Percentiles rank a stretch among this genome's conserved stretches.
phyloP scores from a whole-genome alignment of 2,329 filamentous ascomycete genomes.

The Cryphonectria carpinicola region DNA sequence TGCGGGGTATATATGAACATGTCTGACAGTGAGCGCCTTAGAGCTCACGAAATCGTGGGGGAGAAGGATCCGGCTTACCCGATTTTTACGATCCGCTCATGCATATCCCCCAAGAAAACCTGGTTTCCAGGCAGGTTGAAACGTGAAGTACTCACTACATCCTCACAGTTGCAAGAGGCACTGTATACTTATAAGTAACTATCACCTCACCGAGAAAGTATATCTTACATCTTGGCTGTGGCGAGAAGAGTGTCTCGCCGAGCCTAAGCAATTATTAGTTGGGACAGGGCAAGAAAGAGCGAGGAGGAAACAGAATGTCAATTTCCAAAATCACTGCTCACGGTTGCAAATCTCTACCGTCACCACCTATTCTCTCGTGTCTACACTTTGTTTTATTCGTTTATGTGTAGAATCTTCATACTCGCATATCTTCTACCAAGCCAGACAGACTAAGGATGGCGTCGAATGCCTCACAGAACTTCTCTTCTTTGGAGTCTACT shows the following conservation, averaged over 20 bases:
- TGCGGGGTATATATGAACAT: background rate
- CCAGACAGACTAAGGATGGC: background rate
- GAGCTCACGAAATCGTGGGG: background rate
- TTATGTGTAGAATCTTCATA: background rate
- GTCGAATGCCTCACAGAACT: background rate
- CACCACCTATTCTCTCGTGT: background rate
- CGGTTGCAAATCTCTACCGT: background rate
- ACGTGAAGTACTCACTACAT: background rate
- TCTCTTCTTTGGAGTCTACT: background rate
- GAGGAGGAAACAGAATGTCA: background rate
- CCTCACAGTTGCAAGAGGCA: constrained; percentile 1
- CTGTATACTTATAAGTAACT: background rate
- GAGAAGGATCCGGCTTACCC: background rate
- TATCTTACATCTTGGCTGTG: background rate
- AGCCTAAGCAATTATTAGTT: background rate
- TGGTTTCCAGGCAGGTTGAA: background rate
- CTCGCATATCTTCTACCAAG: background rate
- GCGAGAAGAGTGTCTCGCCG: background rate
- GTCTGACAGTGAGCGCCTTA: background rate
- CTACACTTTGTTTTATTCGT: background rate
- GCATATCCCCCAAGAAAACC: background rate
- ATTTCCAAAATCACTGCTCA: background rate
- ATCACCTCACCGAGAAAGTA: background rate
- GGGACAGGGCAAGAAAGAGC: background rate
- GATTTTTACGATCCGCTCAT: background rate